Base-by-base conservation (phyloP, 352 stramenopile genomes). In the Phytophthora tubulina region DNA sequence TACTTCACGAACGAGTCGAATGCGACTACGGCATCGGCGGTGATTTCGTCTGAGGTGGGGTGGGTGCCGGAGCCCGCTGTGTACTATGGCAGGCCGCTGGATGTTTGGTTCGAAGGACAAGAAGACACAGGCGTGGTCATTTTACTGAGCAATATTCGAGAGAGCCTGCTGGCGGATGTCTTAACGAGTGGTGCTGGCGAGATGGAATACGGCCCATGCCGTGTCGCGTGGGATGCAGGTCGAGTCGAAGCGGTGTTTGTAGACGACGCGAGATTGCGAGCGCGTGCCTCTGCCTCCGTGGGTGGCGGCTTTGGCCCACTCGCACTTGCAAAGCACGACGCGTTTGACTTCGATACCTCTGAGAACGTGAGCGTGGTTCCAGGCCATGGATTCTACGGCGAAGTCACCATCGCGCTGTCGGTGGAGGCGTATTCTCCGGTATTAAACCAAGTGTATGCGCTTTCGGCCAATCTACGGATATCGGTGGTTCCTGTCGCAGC, bases 81-180 rank as follows among this genome's bases (percentile, higher is more conserved):
- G 1, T 67, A 72, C 30, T 72, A 69, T 39, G 35, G 14, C 5
- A 50, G 10, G 4, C 62, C 69, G 1, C 13, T 76, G 6, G 55
- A 72, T 42, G 21, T 76, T 63, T 76, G 69, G 69, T 32, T 68
- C 7, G 63, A 50, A 9, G 44, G 11, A 17, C 46, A 59, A 6
- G 54, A 72, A 76, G 54, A 68, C 36, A 49, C 36, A 1, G 30
- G 31, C 4, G 27, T 57, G 36, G 31, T 42, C 13, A 50, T 74
- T 14, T 0, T 44, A 8, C 31, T 74, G 21, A 57, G 41, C 30
- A 62, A 10, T 35, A 21, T 70, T 52, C 60, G 60, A 14, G 53
- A 56, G 13, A 53, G 31, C 3, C 44, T 65, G 13, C 6, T 74
- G 32, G n/a, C 45, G 9, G 53, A 65, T n/a, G 10, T 57, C 17